Base-by-base conservation (phyloP, 148 eudicot species). In the Beta vulgaris region DNA sequence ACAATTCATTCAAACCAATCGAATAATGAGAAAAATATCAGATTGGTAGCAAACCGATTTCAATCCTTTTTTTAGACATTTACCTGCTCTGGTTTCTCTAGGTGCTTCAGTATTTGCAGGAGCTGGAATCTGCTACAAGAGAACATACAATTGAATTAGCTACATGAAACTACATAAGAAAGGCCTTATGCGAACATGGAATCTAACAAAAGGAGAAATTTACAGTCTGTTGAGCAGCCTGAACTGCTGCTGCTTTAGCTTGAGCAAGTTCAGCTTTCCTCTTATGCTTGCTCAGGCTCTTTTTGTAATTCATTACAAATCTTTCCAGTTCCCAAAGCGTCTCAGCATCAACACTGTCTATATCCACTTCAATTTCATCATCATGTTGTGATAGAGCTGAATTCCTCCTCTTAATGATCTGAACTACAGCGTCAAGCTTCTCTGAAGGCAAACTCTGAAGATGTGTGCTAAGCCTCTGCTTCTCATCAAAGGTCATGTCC, bases 301-400 rank as follows among this genome's bases (percentile, higher is more conserved):
- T 93, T 82, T 89, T 93, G 85, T 85, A 93, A 77, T 93, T 93
- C 28, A 87, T 85, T 26, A 93, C 96, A 82, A 91, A 93, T 82
- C 98, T 87, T 77, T 93, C 98, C 55, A 93, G 88, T 76, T 93
- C 98, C 98, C 98, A 93, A 26, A 93, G 93, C 21, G 98, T 93
- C 79, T 93, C 98, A 26, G 87, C 79, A 80, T 93, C 98, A 73
- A 91, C 91, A 76, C 86, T 87, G 72, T 93, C 98, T 51, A 93
- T 93, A 68, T 93, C 98, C 54, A 93, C 98, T 82, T 93, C 98
- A 79, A 93, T 85, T 84, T 93, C 98, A 76, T 88, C 98, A 73
- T 89, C 89, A 71, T 88, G 86, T 81, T 93, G 98, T 14, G 86
- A 82, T 69, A 93, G 80, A 68, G 93, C 78, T 7, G 98, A 77